A percentile compares a stretch with the other conserved stretches of the same genome.
Evolutionary conservation across 176 grass and related monocot species (phyloP).

Genomic region (Phoenix dactylifera): DNA sequence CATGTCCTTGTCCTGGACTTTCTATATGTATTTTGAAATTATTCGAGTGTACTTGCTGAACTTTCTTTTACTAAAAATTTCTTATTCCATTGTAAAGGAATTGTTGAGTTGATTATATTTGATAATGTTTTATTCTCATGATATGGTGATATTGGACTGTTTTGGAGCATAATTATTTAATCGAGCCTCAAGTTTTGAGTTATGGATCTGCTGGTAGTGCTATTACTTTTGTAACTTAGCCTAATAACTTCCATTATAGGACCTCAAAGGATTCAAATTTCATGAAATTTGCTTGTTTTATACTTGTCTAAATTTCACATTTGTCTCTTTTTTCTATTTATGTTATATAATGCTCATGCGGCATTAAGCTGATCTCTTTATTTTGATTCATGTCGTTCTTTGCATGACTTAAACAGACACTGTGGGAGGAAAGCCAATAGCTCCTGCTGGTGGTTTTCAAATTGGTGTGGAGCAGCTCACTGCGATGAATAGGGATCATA

Average conservation of each 20-base stretch:
- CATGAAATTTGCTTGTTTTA: too few species aligned
- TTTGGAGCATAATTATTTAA: too few species aligned
- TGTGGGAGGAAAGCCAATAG: conserved; percentile 11
- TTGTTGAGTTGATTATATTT: too few species aligned
- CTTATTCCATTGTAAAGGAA: neutral
- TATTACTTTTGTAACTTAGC: too few species aligned
- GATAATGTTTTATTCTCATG: too few species aligned
- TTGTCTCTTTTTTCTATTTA: neutral
- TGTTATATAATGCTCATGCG: neutral
- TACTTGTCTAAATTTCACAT: neutral
- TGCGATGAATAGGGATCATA: conserved; percentile 25
- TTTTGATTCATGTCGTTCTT: conserved; percentile 1
- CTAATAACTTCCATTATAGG: too few species aligned
- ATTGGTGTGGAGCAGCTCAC: conserved; percentile 18
- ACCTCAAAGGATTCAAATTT: too few species aligned
- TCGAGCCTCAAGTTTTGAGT: too few species aligned
- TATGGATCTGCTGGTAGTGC: too few species aligned
- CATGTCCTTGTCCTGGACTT: too few species aligned
- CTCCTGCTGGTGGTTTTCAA: conserved; percentile 17
- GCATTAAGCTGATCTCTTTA: neutral
- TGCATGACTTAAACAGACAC: conserved; percentile 4
- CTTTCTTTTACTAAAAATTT: neutral
- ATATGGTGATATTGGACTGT: too few species aligned
- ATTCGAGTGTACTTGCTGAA: neutral
- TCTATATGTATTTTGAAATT: too few species aligned